Evolutionary conservation across 1,139 yeast species (phyloP).

Genomic region (Casaregolazyma lundiana): DNA sequence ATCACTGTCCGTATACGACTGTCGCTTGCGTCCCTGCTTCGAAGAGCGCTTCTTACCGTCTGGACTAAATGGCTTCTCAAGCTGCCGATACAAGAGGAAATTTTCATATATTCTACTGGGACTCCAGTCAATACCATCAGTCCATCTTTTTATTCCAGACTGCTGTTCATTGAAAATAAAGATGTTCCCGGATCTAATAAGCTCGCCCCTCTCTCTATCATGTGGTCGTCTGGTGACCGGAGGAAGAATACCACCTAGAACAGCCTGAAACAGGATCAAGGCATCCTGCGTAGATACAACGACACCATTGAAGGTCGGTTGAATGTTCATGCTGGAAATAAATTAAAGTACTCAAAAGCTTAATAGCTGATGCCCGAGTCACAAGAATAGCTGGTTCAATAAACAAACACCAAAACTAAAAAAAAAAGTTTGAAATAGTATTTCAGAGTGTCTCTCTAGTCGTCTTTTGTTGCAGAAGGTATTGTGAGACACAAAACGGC

Average conservation of each 20-base stretch:
- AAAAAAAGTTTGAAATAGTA: constrained; percentile 5
- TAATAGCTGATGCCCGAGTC: neutral
- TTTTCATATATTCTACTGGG: constrained; percentile 84
- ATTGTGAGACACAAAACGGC: neutral
- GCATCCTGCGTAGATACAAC: constrained; percentile 84
- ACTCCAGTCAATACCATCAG: constrained; percentile 90
- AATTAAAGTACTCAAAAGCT: neutral
- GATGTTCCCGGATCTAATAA: constrained; percentile 73
- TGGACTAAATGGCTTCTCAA: constrained; percentile 52
- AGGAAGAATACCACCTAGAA: constrained; percentile 54
- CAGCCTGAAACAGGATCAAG: constrained; percentile 72
- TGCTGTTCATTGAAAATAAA: constrained; percentile 81
- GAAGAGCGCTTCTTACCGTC: constrained; percentile 38
- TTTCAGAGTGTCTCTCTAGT: neutral
- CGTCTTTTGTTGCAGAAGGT: neutral
- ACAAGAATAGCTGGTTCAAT: neutral
- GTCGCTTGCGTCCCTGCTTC: constrained; percentile 26
- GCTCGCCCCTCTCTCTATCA: constrained; percentile 62
- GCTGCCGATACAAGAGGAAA: constrained; percentile 74
- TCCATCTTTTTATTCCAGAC: constrained; percentile 88
- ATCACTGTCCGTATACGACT: neutral
- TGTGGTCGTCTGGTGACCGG: constrained; percentile 78
- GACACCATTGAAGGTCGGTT: constrained; percentile 72
- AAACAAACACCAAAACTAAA: constrained; percentile 1
- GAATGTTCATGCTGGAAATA: constrained; percentile 25